phyloP scores from a whole-genome alignment of 148 eudicot species.

The Limonium bicolor region DNA sequence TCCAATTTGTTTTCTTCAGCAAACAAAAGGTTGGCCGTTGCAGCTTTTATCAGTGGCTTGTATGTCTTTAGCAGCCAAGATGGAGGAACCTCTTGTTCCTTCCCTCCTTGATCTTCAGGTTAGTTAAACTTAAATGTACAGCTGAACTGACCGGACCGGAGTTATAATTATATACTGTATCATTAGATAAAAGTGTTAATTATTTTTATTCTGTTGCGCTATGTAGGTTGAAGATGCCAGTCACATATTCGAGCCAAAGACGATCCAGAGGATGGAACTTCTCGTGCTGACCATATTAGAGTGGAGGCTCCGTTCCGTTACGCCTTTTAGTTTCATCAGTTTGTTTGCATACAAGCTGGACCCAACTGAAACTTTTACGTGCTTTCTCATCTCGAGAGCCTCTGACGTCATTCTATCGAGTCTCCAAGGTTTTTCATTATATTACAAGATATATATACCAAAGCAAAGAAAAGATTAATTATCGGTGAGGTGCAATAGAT shows the following conservation, averaged over 20 bases:
- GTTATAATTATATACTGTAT: too few species aligned
- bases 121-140: not conserved
- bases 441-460: not conserved
- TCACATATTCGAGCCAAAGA: conserved; percentile 63
- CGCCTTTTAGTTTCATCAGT: conserved; percentile 60
- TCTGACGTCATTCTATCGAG: conserved; percentile 50
- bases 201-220: too few species aligned
- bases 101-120: conserved; percentile 82
- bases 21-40: conserved; percentile 83
- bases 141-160: too few species aligned
- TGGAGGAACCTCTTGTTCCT: conserved; percentile 99
- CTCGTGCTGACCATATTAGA: conserved; percentile 55
- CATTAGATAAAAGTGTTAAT: too few species aligned
- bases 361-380: conserved; percentile 30
- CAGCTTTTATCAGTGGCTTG: conserved; percentile 93
- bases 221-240: conserved; percentile 57
- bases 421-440: conserved; percentile 39
- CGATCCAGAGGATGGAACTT: conserved; percentile 72
- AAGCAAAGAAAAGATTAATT: too few species aligned
- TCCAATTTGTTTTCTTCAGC: conserved; percentile 21
- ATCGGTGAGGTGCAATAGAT: too few species aligned
- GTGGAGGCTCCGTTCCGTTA: conserved; percentile 68
- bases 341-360: conserved; percentile 72
- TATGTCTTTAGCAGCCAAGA: conserved; percentile 90
- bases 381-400: conserved; percentile 47